phyloP scores from a whole-genome alignment of 768 basidiomycete genomes.

The Tricholoma matsutake region DNA sequence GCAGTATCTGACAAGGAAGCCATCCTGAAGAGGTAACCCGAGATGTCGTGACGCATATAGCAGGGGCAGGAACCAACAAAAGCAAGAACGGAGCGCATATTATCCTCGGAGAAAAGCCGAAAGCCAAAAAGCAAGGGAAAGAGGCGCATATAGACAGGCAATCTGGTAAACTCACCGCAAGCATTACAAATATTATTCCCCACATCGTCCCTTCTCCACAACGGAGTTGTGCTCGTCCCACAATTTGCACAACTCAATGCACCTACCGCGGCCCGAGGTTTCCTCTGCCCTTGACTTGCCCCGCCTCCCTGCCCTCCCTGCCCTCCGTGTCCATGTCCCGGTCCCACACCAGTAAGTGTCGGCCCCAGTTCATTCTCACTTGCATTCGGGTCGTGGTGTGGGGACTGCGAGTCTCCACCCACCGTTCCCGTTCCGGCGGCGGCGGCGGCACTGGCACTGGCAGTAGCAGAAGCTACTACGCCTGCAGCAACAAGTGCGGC shows the following conservation, averaged over 20 bases:
- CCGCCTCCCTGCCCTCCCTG: constrained; percentile 10
- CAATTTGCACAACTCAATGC: constrained; percentile 86
- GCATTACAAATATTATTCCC: constrained; percentile 96
- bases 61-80: no score
- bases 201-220: constrained; percentile 87
- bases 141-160: neutral
- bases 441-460: neutral
- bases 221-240: constrained; percentile 83
- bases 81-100: neutral
- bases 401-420: neutral
- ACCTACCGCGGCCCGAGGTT: constrained; percentile 49
- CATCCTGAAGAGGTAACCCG: no score
- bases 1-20: no score
- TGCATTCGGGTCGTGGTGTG: neutral
- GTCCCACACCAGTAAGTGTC: constrained; percentile 17
- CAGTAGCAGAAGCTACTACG: constrained; percentile 10
- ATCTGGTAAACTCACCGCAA: constrained; percentile 60
- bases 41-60: no score
- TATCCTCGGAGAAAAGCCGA: no score
- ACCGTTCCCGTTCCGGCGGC: neutral
- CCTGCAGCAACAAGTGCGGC: constrained; percentile 20
- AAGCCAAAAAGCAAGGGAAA: neutral
- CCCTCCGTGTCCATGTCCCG: constrained; percentile 14
- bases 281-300: constrained; percentile 24
- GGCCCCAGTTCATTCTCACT: constrained; percentile 11